Evolutionary conservation across 2,329 filamentous ascomycete species (phyloP).

Genomic region (Colletotrichum abscissum): DNA sequence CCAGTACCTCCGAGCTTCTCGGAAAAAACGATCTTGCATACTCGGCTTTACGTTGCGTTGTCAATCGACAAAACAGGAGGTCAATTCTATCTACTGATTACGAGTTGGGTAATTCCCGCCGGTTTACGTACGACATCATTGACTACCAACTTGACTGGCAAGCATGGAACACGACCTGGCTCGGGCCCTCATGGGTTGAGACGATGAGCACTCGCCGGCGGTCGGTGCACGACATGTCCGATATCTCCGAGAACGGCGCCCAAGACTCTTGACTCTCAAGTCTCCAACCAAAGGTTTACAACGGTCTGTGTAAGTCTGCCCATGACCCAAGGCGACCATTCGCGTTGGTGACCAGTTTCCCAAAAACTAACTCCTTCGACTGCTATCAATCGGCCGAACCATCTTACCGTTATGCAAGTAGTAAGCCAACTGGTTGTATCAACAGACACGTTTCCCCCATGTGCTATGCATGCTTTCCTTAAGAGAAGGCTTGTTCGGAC

Average conservation of each 20-base stretch:
- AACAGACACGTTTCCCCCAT: not conserved
- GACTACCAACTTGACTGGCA: no score
- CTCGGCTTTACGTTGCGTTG: not conserved
- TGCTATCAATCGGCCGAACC: not conserved
- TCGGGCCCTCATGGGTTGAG: not conserved
- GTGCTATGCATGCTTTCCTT: not conserved
- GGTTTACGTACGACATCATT: not conserved
- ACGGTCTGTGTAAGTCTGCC: not conserved
- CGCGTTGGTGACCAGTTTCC: not conserved
- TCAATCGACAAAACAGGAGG: not conserved
- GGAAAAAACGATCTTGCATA: not conserved
- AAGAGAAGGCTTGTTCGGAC: not conserved
- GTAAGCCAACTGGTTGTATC: no score
- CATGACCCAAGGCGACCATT: not conserved
- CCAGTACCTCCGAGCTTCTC: constrained; percentile 8
- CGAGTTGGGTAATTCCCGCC: not conserved
- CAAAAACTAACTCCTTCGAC: not conserved
- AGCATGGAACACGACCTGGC: not conserved
- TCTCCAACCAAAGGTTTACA: not conserved
- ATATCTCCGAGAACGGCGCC: constrained; percentile 19
- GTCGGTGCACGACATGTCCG: not conserved
- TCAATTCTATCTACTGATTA: not conserved
- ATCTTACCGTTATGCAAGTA: not conserved
- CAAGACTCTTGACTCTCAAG: not conserved
- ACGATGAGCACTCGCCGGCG: not conserved